Percentiles rank a stretch among this genome's conserved stretches.
Conservation (phyloP, 306 rosid species). For the Trifolium repens region DNA sequence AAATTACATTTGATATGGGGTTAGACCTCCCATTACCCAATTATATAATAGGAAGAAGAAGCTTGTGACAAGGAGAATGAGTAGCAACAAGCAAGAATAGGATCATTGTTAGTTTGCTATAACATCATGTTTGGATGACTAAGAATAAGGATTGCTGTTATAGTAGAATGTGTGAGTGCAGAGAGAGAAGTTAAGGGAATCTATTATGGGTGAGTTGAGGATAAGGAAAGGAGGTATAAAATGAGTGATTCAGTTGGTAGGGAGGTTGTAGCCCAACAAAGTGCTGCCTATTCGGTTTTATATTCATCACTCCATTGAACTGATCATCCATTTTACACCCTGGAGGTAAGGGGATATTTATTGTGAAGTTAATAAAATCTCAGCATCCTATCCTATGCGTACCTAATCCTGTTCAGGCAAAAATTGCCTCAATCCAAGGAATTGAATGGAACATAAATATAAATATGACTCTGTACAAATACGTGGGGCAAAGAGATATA, state of each 20-base stretch:
- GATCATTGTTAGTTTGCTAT: neutral
- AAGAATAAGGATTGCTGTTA: neutral
- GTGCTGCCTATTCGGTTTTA: neutral
- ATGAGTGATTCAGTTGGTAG: conserved; percentile 1
- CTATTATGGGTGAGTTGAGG: neutral
- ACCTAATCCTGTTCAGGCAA: too few relatives aligned
- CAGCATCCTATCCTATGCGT: too few relatives aligned
- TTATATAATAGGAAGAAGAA: neutral
- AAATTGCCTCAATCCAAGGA: too few relatives aligned
- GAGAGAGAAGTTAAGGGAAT: neutral
- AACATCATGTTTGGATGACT: neutral
- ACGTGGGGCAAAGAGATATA: neutral
- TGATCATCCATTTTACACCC: conserved; percentile 5
- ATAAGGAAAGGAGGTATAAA: neutral
- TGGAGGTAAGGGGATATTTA: neutral
- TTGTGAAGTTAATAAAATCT: neutral
- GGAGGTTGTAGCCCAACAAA: neutral
- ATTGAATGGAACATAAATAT: neutral
- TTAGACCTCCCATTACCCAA: conserved; percentile 3
- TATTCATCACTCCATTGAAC: neutral
- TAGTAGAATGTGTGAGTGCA: neutral
- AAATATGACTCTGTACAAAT: neutral
- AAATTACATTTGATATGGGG: conserved; percentile 22
- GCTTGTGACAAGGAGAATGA: neutral
- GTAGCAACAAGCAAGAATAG: neutral